phyloP scores from a whole-genome alignment of 768 basidiomycete species.

The Phaffia australis region DNA sequence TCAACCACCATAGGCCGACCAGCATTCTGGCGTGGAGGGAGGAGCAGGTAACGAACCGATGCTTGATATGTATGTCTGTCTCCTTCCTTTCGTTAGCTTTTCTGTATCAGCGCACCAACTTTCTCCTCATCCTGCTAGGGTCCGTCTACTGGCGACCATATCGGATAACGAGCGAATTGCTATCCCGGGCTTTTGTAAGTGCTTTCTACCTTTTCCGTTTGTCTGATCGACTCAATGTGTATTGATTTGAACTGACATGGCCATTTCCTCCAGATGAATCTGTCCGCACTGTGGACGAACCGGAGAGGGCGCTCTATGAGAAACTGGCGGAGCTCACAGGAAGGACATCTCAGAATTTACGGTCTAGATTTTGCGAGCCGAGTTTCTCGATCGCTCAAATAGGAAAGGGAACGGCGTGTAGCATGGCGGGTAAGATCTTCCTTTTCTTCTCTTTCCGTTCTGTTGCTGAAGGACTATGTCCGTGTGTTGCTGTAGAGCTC shows the following conservation, averaged over 20 bases:
- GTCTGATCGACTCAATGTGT: neutral
- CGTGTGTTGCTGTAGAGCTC: conserved; percentile 29
- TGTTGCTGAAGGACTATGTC: conserved; percentile 63
- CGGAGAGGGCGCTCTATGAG: conserved; percentile 59
- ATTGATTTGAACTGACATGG: conserved; percentile 17
- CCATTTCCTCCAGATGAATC: conserved; percentile 41
- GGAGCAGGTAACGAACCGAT: conserved; percentile 81
- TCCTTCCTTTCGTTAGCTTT: neutral
- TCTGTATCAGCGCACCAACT: neutral
- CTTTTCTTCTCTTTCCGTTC: too few species aligned
- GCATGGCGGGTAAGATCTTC: too few species aligned
- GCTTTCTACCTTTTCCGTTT: neutral
- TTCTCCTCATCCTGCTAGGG: conserved; percentile 43
- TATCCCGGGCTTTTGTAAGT: conserved; percentile 75
- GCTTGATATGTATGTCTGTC: conserved; percentile 63
- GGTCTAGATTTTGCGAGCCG: conserved; percentile 78
- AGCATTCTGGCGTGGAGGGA: conserved; percentile 90
- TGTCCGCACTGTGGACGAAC: conserved; percentile 57
- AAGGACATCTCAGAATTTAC: conserved; percentile 55
- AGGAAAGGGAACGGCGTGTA: conserved; percentile 33
- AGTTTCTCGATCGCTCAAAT: conserved; percentile 81
- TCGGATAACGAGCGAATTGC: conserved; percentile 50
- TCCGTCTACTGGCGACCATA: conserved; percentile 64
- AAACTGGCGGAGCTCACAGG: conserved; percentile 59
- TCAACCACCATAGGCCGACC: conserved; percentile 47